phyloP scores from a whole-genome alignment of 192 early-diverging fungal genomes.

The Backusella tuberculispora region DNA sequence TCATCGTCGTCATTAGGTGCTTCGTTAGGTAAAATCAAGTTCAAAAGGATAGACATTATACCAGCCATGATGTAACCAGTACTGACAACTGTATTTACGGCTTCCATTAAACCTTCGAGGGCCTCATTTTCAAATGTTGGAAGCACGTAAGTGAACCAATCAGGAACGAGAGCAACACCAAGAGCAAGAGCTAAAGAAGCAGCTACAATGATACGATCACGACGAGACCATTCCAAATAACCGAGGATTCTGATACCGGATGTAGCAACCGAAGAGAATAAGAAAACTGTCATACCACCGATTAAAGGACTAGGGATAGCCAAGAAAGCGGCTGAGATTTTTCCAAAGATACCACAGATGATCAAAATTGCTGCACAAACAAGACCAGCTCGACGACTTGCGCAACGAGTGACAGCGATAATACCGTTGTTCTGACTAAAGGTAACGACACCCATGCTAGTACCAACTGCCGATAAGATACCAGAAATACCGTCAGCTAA shows the following conservation, averaged over 20 bases:
- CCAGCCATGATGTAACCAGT: conserved; percentile 51
- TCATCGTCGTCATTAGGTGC: background rate
- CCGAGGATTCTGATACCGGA: conserved; percentile 58
- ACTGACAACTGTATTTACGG: conserved; percentile 50
- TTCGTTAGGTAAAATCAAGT: conserved; percentile 42
- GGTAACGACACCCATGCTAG: conserved; percentile 57
- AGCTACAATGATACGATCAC: conserved; percentile 57
- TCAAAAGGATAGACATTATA: conserved; percentile 47
- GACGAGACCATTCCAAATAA: conserved; percentile 57
- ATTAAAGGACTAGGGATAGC: conserved; percentile 51
- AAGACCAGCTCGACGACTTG: conserved; percentile 56
- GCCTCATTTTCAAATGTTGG: conserved; percentile 41
- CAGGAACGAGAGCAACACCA: conserved; percentile 53
- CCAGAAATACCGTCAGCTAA: conserved; percentile 53
- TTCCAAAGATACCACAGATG: conserved; percentile 56
- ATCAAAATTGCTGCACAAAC: conserved; percentile 57
- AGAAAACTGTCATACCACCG: conserved; percentile 59
- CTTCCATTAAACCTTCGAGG: conserved; percentile 46
- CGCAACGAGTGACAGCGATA: conserved; percentile 59
- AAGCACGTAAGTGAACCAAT: conserved; percentile 55
- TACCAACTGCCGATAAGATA: conserved; percentile 44
- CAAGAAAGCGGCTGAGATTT: conserved; percentile 54
- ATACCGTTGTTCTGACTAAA: conserved; percentile 64
- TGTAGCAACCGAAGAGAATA: conserved; percentile 58
- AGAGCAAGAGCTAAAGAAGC: conserved; percentile 50